Base-by-base conservation (phyloP, 305 asterid species). In the Nicotiana rustica region DNA sequence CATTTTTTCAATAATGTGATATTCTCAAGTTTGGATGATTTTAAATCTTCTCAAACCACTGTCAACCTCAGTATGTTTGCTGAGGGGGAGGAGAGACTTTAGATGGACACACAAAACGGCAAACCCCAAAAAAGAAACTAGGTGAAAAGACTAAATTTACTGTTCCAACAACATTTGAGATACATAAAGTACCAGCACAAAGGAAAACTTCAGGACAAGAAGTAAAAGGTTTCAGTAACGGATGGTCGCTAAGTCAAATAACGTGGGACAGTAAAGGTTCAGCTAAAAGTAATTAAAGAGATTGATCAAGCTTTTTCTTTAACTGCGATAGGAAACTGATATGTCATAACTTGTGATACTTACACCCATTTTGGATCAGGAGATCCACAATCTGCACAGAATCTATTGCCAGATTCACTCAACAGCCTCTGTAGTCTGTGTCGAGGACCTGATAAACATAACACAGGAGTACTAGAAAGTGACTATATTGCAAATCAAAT, bases 281-380 rank as follows among this genome's bases (percentile, higher is more conserved):
- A 10, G 49, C 25, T 76, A 31, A 31, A 82, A 17, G 55, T 59
- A 59, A 25, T 17, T 41, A 44, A 62, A 47, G 56, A 61, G 65
- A n/a, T 44, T 73, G 81, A 38, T 66, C 47, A 31, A 47, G 77
- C 85, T 44, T 31, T 25, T 15, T 75, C 67, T 52, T 56, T 31
- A 31, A 31, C 7, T 76, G 31, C 57, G 80, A 56, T 56, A 56
- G 57, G 33, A 56, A 77, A 77, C 67, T 77, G 15, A 15, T 68
- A 81, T 81, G 44, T 55, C 21, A 52, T 25, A 65, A 52, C 64
- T 35, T 33, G 17, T 6, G 69, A 83, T 73, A 86, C 98, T 92
- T 93, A 97, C 99, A 95, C 95, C 99, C 99, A 97, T 90, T 93
- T 95, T 38, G 99, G 99, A 90, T 95, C 94, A 80, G 93, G 95